A percentile compares a stretch with the other conserved stretches of the same genome.
Conservation (phyloP, 352 stramenopile species). For the Phytopythium vexans region DNA sequence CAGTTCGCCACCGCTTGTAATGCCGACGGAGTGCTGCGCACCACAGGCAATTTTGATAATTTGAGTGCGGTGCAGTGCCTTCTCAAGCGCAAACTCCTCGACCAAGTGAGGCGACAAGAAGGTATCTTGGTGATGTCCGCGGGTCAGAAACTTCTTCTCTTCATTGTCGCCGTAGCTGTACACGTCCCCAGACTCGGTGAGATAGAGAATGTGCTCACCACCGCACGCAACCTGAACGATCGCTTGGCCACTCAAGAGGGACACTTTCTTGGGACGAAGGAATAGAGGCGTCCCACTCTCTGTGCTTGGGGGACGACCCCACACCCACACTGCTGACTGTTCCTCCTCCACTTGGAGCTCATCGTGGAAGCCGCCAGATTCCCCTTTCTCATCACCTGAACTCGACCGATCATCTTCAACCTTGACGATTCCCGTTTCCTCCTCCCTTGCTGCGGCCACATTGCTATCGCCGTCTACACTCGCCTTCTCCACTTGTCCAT, state of each 20-base stretch:
- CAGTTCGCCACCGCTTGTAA: slow-evolving; percentile 66
- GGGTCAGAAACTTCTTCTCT: slow-evolving; percentile 36
- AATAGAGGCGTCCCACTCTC: slow-evolving; percentile 50
- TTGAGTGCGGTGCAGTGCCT: slow-evolving; percentile 62
- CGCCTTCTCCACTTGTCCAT: background rate
- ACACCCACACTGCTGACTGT: slow-evolving; percentile 53
- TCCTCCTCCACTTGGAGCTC: slow-evolving; percentile 13
- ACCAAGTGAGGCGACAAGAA: slow-evolving; percentile 63
- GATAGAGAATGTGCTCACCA: slow-evolving; percentile 71
- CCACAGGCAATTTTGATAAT: slow-evolving; percentile 67
- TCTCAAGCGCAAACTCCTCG: slow-evolving; percentile 77
- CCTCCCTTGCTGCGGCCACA: background rate
- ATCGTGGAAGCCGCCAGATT: background rate
- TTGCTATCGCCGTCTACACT: too few relatives aligned
- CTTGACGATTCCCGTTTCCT: background rate
- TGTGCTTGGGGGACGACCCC: slow-evolving; percentile 56
- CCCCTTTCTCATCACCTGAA: slow-evolving; percentile 13
- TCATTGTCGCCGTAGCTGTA: slow-evolving; percentile 77
- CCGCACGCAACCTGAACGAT: slow-evolving; percentile 77
- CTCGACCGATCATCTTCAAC: slow-evolving; percentile 19
- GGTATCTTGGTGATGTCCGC: slow-evolving; percentile 14
- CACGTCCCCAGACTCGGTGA: slow-evolving; percentile 72
- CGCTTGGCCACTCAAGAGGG: slow-evolving; percentile 47
- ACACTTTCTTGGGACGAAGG: slow-evolving; percentile 62
- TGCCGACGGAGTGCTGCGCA: slow-evolving; percentile 69